These are phyloP conservation scores for Neoascochyta sp. DNA, from an alignment of 2,329 filamentous ascomycete species.

Conservation along the genomic window DNA sequence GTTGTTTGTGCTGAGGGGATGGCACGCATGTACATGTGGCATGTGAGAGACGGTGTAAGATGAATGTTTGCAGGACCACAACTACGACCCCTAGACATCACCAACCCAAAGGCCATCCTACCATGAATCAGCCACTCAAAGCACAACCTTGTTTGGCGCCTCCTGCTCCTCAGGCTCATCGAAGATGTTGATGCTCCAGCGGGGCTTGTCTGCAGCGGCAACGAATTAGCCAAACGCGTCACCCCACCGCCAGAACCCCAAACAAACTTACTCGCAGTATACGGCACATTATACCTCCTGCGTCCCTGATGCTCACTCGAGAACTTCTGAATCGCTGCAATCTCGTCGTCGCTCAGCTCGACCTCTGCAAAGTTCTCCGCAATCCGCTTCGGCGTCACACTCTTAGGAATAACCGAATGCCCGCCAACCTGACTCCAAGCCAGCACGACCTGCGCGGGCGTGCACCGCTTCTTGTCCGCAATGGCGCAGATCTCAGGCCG, in stretches of 20 bases:
- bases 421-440: constrained; percentile 76
- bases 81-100: too few relatives aligned
- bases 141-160: constrained; percentile 17
- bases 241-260: too few relatives aligned
- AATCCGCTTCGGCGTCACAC: constrained; percentile 24
- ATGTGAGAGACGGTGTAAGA: too few relatives aligned
- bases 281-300: constrained; percentile 30
- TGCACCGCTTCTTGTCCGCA: constrained; percentile 60
- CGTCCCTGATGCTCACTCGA: constrained; percentile 48
- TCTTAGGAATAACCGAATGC: constrained; percentile 30
- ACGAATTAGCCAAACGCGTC: too few relatives aligned
- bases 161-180: constrained; percentile 32
- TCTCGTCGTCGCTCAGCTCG: constrained; percentile 20
- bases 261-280: constrained; percentile 35
- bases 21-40: too few relatives aligned
- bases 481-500: constrained; percentile 65
- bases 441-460: constrained; percentile 74
- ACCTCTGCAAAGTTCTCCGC: constrained; percentile 31
- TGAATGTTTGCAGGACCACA: too few relatives aligned
- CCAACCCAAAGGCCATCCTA: too few relatives aligned
- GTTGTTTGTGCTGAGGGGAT: too few relatives aligned
- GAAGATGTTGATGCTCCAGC: constrained; percentile 28
- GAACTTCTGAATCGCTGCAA: constrained; percentile 37
- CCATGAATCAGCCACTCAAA: constrained; percentile 2
- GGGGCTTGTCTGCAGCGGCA: constrained; percentile 30